Evolutionary conservation across 164 flowering plant genomes (phyloP).

Genomic region (Berberis thunbergii): DNA sequence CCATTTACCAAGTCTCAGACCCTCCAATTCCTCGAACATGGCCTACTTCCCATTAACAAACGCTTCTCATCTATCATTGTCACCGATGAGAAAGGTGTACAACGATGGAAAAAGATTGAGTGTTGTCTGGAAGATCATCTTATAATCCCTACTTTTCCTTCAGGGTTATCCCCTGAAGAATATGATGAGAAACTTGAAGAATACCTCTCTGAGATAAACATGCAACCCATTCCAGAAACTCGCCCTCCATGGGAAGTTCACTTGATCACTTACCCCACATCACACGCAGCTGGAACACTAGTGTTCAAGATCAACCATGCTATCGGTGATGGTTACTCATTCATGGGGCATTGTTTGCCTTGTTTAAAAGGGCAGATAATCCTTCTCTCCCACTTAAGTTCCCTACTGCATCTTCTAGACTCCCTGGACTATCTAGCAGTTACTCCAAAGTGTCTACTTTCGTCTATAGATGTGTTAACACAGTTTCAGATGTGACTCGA

Average conservation of each 20-base stretch:
- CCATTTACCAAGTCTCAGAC: conserved; percentile 9
- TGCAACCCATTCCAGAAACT: conserved; percentile 3
- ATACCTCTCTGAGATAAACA: conserved; percentile 5
- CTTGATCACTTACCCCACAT: conserved; percentile 10
- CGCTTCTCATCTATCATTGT: conserved; percentile 11
- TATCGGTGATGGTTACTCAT: conserved; percentile 14
- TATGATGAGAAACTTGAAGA: conserved; percentile 9
- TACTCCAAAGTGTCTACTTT: conserved; percentile 6
- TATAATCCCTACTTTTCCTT: conserved; percentile 5
- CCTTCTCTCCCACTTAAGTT: conserved; percentile 10
- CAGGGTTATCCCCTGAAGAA: conserved; percentile 2
- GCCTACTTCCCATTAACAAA: conserved; percentile 4
- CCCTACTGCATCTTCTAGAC: conserved; percentile 11
- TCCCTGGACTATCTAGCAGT: not conserved
- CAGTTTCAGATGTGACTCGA: conserved; percentile 7
- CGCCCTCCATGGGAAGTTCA: conserved; percentile 15
- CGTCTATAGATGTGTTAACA: conserved; percentile 2
- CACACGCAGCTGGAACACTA: conserved; percentile 8
- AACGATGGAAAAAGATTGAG: conserved; percentile 12
- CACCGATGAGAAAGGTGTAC: conserved; percentile 10
- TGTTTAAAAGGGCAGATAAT: conserved; percentile 10
- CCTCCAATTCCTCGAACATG: conserved; percentile 4
- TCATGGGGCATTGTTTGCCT: conserved; percentile 8
- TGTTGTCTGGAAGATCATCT: conserved; percentile 7
- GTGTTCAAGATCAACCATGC: conserved; percentile 14